phyloP scores from a whole-genome alignment of 2,329 filamentous ascomycete genomes.

The Phialemoniopsis sp. region DNA sequence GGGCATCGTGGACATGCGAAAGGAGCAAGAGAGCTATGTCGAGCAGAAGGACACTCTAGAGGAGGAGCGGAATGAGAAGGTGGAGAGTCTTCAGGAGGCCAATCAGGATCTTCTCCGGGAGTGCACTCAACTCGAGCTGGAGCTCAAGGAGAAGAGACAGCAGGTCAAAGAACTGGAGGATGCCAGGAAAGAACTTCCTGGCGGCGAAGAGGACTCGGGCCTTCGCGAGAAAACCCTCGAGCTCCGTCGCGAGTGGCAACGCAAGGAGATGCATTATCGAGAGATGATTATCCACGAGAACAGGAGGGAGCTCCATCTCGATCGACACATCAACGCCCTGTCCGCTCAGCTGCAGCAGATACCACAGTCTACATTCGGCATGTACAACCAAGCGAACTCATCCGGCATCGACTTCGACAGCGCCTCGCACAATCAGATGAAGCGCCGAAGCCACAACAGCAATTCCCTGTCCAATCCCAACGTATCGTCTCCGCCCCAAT shows the following conservation, averaged over 20 bases:
- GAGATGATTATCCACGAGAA: constrained; percentile 41
- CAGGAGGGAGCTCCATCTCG: constrained; percentile 40
- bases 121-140: constrained; percentile 62
- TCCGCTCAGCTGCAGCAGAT: constrained; percentile 39
- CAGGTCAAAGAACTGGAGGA: constrained; percentile 73
- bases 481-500: constrained; percentile 26
- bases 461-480: constrained; percentile 38
- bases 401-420: constrained; percentile 43
- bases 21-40: constrained; percentile 49
- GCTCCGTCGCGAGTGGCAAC: constrained; percentile 52
- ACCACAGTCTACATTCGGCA: constrained; percentile 20
- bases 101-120: constrained; percentile 62
- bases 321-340: constrained; percentile 41
- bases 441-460: constrained; percentile 43
- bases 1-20: constrained; percentile 56
- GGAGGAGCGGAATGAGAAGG: constrained; percentile 45
- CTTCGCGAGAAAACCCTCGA: constrained; percentile 47
- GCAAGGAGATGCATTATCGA: constrained; percentile 49
- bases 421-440: constrained; percentile 32
- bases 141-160: constrained; percentile 66
- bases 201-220: constrained; percentile 56
- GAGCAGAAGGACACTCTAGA: constrained; percentile 47
- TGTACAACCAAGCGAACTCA: constrained; percentile 40
- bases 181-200: constrained; percentile 59
- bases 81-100: constrained; percentile 47